Conservation (phyloP, 306 rosid genomes). For the Sicyos baderoa region DNA sequence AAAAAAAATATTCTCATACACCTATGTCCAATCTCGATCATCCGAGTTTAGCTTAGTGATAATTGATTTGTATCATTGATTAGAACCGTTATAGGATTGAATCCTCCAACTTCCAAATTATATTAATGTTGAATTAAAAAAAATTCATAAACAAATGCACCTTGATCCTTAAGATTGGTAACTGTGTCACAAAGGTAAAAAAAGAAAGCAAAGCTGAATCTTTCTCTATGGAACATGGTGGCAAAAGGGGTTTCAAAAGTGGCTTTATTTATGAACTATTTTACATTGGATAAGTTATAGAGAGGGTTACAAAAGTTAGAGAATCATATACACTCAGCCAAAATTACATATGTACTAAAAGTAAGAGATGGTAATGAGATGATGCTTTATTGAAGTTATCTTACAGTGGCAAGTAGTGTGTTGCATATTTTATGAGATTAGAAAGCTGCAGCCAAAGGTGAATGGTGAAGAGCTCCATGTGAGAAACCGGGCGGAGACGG, state of each 20-base stretch:
- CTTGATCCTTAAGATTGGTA: background rate
- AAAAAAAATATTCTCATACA: too few species aligned
- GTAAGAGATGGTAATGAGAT: background rate
- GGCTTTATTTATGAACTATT: background rate
- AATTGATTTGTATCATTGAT: too few species aligned
- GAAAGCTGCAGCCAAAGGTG: conserved; percentile 44
- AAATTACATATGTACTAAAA: background rate
- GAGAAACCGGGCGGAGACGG: conserved; percentile 23
- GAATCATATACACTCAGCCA: background rate
- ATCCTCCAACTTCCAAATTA: too few species aligned
- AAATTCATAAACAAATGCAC: background rate
- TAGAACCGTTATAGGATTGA: too few species aligned
- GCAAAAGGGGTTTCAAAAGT: background rate
- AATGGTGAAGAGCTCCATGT: conserved; percentile 33
- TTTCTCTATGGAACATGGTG: background rate
- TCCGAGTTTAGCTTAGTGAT: too few species aligned
- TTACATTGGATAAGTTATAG: background rate
- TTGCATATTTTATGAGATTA: conserved; percentile 13
- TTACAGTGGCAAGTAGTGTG: background rate
- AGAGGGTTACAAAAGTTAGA: conserved; percentile 13
- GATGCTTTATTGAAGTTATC: conserved; percentile 6
- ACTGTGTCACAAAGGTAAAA: background rate
- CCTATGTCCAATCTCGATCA: too few species aligned
- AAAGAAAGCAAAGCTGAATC: background rate
- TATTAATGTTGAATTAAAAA: too few species aligned